Base-by-base conservation (phyloP, 768 basidiomycete genomes). In the Xerocomellus dryophilus region DNA sequence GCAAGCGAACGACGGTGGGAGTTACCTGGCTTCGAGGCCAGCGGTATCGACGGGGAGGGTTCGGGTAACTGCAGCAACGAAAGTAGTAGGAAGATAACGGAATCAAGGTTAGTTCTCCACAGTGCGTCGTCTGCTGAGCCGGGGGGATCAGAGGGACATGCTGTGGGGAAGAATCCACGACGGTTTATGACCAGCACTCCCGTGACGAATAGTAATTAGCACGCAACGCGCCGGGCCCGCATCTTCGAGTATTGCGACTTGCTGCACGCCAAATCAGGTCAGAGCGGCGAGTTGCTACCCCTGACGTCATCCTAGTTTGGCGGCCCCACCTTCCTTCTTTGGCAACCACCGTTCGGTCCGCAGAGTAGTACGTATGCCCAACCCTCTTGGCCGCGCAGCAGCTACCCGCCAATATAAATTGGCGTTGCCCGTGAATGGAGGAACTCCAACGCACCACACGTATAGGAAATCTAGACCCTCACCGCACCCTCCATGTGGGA, bases 251-350 rank as follows among this genome's bases (percentile, higher is more conserved):
- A 29, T 29, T 11, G 12, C 5, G 20, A 5, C 7, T 38, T 25
- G 15, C 6, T 31, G 34, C n/a, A 45, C 23, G 43, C 43, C 32
- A 57, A 29, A 27, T 18, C n/a, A 3, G 12, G 12, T 29, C n/a
- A 17, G 34, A 41, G 38, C 21, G 35, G 29, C n/a, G 18, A 50
- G 39, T n/a, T n/a, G n/a, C n/a, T 2, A 64, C 60, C 62, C 63
- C 53, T 64, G 63, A 64, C 63, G 63, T 64, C 63, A 64, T 59
- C 18, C 2, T 7, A 47, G 17, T 45, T 38, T 51, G 5, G 43
- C 49, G n/a, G 43, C 52, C 0, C 61, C 56, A 58, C 60, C 47
- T 61, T 58, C 61, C 53, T 43, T 27, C 1, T 52, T 40, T 25
- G 27, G 27, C 27, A 29, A 29, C 8, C 27, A 25, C 23, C 23